Base-by-base conservation (phyloP, 208 protist genomes). In the Crithidia fasciculata region DNA sequence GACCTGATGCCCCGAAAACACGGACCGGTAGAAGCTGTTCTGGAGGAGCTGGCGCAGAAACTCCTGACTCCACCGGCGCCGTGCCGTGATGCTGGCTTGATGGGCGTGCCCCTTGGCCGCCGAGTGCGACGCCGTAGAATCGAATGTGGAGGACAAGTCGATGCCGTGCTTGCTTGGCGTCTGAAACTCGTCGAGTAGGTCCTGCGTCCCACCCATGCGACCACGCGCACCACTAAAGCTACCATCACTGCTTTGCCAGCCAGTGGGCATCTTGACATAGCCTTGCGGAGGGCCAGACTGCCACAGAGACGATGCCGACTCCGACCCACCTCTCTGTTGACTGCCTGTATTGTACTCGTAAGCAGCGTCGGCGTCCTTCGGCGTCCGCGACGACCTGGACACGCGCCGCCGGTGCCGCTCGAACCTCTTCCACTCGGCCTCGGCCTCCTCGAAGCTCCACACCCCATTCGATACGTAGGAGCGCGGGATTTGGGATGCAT, bases 1-100 rank as follows among this genome's bases (percentile, higher is more conserved):
- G 15, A 88, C 84, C 47, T 91, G 76, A 69, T 94, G 89, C 4
- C 84, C 86, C 8, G 84, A 78, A 53, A 94, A 94, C 12, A 94
- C 74, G 19, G 76, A 84, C 37, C 69, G 61, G 28, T 94, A 91
- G 55, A 91, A 93, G 47, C 52, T 71, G 41, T 75, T 90, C 45
- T 85, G 73, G 47, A 87, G 67, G 53, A 91, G 62, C 63, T 83
- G 59, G 16, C 69, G 73, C 44, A 93, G 62, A 68, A 91, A 85
- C 40, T 61, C 60, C 47, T 87, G 69, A 55, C 62, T 80, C 47
- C 76, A 66, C 44, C 40, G 65, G 4, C 72, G 70, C 50, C 61
- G 47, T 54, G 72, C 71, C 12, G 50, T 56, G 16, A 73, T 45
- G 18, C 60, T 47, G 56, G 18, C 28, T 9, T 15, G 36, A 19